Evolutionary conservation across 768 basidiomycete species (phyloP), one percentile per base, ranked within the genome.

Genomic region (Peribolospora kevripleyi): DNA sequence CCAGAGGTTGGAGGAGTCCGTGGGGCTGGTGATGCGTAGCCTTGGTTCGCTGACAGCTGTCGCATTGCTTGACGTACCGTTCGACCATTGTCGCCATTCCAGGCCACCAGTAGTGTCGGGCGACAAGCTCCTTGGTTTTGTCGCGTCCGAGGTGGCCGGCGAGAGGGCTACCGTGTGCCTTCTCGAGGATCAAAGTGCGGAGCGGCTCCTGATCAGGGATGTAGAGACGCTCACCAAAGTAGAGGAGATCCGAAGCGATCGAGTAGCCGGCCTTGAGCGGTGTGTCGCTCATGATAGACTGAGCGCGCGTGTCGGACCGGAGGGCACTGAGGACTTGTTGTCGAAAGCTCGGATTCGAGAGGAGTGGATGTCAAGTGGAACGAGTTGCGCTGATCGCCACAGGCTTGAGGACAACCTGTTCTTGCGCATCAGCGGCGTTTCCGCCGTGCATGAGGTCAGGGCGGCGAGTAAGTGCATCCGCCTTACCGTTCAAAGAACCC

Each of bases 31-130:
- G 69, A 9, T 64, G 63, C 13, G 59, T 53, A 3, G 61, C 42
- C 56, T 74, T 72, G 53, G 58, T 63, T 60, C 25, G 51, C 53
- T 48, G 46, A 58, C 72, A 74, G 3, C 59, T 53, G 25, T 67
- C 63, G 55, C 73, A 74, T 4, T 69, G 58, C 3, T 58, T 46
- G 25, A 72, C 65, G 59, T 71, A 72, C 45, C 55, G 37, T 5
- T 60, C 49, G 38, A 72, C 59, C 51, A 61, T 64, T 7, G 50
- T 50, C 14, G 55, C 50, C 41, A 68, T 57, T 3, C 57, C 52
- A 2, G 65, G 73, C 73, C 72, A 75, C 3, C 64, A 70, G 59
- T 69, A 75, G 46, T 73, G 62, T 4, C 66, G 62, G 0, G 46
- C 48, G 3, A 75, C 57, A 2, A 67, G 55, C 3, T 65, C 58